Percentiles rank a stretch among this genome's conserved stretches.
phyloP scores from a whole-genome alignment of 176 grass and related monocot genomes.

The Neostapfia colusana region DNA sequence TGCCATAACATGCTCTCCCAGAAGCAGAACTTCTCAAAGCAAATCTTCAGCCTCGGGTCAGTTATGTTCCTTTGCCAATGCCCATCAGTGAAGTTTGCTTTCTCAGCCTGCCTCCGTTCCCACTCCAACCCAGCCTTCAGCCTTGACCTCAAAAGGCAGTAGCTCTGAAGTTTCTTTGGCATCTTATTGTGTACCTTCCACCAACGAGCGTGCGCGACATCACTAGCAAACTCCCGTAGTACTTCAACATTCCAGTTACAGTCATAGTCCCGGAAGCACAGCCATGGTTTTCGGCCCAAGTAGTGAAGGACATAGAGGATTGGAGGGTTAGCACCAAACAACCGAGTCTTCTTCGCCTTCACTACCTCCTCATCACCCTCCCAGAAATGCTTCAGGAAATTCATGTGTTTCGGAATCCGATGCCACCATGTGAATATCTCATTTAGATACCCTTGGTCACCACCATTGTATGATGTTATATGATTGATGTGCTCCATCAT shows the following conservation, averaged over 20 bases:
- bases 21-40: conserved; percentile 88
- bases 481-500: conserved; percentile 94
- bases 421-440: conserved; percentile 99
- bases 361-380: conserved; percentile 78
- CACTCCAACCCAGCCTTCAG: conserved; percentile 87
- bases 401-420: conserved; percentile 84
- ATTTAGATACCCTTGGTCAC: conserved; percentile 90
- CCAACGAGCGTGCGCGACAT: conserved; percentile 70
- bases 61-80: conserved; percentile 75
- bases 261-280: conserved; percentile 91
- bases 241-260: conserved; percentile 87
- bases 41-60: conserved; percentile 64
- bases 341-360: conserved; percentile 71
- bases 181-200: conserved; percentile 84
- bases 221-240: conserved; percentile 76
- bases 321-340: conserved; percentile 74
- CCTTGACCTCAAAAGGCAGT: conserved; percentile 76
- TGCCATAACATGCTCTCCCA: conserved; percentile 97
- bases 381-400: conserved; percentile 98
- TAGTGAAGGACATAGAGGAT: conserved; percentile 85
- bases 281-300: conserved; percentile 74
- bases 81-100: conserved; percentile 72
- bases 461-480: conserved; percentile 87
- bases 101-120: conserved; percentile 75
- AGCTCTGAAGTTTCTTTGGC: conserved; percentile 70